Evolutionary conservation across 2,329 filamentous ascomycete genomes (phyloP), one percentile per base, ranked within the genome.

Genomic region (Dryadomyces quercus-mongolicae): DNA sequence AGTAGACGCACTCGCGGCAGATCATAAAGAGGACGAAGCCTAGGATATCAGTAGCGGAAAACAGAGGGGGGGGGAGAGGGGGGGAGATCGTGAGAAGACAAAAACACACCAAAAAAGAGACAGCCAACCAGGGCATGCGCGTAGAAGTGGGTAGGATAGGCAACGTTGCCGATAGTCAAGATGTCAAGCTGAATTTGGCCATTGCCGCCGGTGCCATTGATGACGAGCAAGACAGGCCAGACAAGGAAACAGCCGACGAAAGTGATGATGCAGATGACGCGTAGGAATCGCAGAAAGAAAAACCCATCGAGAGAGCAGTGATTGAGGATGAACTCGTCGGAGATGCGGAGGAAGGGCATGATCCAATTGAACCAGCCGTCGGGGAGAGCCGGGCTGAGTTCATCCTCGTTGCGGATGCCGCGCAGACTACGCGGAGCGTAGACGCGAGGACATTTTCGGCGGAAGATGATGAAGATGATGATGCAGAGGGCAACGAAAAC

Each of bases 291-390:
- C 48, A 96, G 77, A 64, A 94, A 88, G 25, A 96, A 80, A 66
- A 90, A 97, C 36, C 86, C 84, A 66, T 97, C 92, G 59, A 97
- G 78, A 2, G 88, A 90, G 66, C 90, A 86, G 68, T 95, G 88
- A 61, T 91, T 86, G 44, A 96, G 78, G 25, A 90, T 78, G 62
- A 88, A 93, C 56, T 82, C 82, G 67, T 96, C 91, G 6, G 77
- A 74, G 49, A 82, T 69, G 61, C 77, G 78, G 70, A 78, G 79
- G 68, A 86, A 82, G 10, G 76, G 71, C 44, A 67, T 68, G 58
- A 87, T 68, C 84, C 84, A 87, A 61, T 76, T 74, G 63, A 84
- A 74, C 51, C 78, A 66, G 46, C 81, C 81, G n/a, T 64, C 70
- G 2, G 80, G 76, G 2, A 82, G 71, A 16, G 70, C 65, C 1